phyloP scores from a whole-genome alignment of 2,329 filamentous ascomycete genomes.

The Fusarium sp. region DNA sequence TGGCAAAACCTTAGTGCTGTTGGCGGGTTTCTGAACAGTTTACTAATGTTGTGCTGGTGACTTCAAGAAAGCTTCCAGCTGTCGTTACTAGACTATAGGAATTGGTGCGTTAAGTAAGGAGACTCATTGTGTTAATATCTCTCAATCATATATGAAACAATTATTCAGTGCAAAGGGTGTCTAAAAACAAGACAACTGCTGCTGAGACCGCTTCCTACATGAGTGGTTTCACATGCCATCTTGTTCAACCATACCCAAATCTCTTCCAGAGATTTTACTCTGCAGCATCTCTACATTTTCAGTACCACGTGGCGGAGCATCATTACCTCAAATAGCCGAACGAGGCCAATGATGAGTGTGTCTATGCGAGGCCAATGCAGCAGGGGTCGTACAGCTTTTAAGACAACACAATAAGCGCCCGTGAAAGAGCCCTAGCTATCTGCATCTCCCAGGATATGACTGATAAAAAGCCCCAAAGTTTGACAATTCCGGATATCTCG shows the following conservation, averaged over 20 bases:
- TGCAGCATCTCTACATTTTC: neutral
- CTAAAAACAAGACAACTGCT: neutral
- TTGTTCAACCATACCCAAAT: neutral
- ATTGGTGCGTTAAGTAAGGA: too few relatives aligned
- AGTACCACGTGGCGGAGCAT: neutral
- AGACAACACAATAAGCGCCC: neutral
- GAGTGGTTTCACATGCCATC: neutral
- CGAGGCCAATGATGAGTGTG: neutral
- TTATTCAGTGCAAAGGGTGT: fast-evolving
- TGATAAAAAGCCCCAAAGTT: neutral
- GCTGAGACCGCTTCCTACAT: neutral
- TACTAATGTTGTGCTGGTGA: neutral
- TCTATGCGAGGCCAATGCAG: neutral
- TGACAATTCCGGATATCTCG: neutral
- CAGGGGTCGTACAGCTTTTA: neutral
- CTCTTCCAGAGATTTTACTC: neutral
- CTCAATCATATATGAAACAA: neutral
- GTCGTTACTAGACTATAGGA: too few relatives aligned
- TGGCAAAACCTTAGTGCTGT: neutral
- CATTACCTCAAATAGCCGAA: neutral
- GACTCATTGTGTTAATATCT: neutral
- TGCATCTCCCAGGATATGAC: neutral
- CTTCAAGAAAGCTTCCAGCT: neutral
- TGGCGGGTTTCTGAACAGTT: neutral
- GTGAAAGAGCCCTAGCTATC: neutral